These are phyloP conservation scores for Rosa lucieae DNA, from an alignment of 306 rosid genomes.

Conservation along the genomic window DNA sequence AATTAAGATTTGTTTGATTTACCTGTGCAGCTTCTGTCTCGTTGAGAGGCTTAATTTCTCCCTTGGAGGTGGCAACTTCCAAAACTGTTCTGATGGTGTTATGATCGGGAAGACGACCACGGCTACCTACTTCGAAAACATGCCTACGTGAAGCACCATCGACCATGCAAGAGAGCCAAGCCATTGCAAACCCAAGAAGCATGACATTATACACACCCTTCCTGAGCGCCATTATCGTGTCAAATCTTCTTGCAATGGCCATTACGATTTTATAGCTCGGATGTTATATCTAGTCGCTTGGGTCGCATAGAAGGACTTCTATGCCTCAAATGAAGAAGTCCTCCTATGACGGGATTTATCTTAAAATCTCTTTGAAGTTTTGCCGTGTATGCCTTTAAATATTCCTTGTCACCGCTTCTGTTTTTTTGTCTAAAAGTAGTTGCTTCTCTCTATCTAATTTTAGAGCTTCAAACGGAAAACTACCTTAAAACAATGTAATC, in stretches of 20 bases:
- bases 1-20: not conserved
- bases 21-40: slow-evolving; percentile 13
- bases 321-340: slow-evolving; percentile 20
- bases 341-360: slow-evolving; percentile 18
- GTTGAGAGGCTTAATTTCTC: slow-evolving; percentile 1
- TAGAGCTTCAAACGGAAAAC: slow-evolving; percentile 5
- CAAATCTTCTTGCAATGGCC: slow-evolving; percentile 9
- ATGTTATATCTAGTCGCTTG: not conserved
- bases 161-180: slow-evolving; percentile 12
- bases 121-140: not conserved
- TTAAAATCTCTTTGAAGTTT: slow-evolving; percentile 5
- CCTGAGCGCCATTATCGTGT: slow-evolving; percentile 1
- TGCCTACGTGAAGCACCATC: slow-evolving; percentile 9
- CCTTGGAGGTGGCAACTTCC: slow-evolving; percentile 4
- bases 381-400: not conserved
- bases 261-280: not conserved
- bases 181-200: slow-evolving; percentile 15
- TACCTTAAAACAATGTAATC: not conserved
- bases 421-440: not conserved
- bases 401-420: not conserved
- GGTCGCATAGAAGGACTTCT: slow-evolving; percentile 22
- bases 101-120: not conserved
- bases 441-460: not conserved
- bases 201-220: not conserved
- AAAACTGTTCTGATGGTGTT: not conserved